Evolutionary conservation across 2,329 filamentous ascomycete genomes (phyloP).

Genomic region (Trichophyton verrucosum): DNA sequence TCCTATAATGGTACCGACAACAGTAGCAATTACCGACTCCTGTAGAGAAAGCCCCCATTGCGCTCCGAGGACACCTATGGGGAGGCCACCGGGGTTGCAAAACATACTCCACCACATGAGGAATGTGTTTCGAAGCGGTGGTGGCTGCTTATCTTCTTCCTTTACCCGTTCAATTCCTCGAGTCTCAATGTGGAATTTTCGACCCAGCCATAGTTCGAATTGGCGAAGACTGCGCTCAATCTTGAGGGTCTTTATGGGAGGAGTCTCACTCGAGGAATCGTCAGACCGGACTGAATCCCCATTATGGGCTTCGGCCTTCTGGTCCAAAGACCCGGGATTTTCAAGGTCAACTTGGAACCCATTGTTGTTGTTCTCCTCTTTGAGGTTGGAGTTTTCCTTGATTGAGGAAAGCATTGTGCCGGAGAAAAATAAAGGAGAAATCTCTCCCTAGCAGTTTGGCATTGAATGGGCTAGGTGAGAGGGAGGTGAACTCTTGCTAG

Average conservation of each 20-base stretch:
- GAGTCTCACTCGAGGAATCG: not conserved
- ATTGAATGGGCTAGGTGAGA: not conserved
- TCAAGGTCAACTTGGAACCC: not conserved
- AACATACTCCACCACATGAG: conserved; percentile 36
- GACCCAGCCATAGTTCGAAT: conserved; percentile 33
- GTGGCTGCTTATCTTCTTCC: conserved; percentile 33
- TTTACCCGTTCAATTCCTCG: conserved; percentile 38
- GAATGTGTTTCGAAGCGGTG: conserved; percentile 33
- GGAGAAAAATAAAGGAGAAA: not conserved
- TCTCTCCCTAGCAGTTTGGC: not conserved
- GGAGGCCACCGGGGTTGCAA: conserved; percentile 31
- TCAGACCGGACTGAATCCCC: not conserved
- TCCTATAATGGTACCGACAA: conserved; percentile 32
- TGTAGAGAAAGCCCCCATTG: conserved; percentile 37
- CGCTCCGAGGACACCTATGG: conserved; percentile 34
- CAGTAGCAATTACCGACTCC: conserved; percentile 31
- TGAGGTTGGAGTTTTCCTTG: not conserved
- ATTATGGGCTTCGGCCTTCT: not conserved
- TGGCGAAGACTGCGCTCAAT: conserved; percentile 9
- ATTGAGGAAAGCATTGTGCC: not conserved
- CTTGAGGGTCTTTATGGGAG: not conserved
- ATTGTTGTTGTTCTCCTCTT: not conserved
- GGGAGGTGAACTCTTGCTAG: no score
- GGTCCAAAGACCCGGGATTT: not conserved
- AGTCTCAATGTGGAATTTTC: conserved; percentile 36